Evolutionary conservation across 768 basidiomycete species (phyloP).

Genomic region (Russula foetens): DNA sequence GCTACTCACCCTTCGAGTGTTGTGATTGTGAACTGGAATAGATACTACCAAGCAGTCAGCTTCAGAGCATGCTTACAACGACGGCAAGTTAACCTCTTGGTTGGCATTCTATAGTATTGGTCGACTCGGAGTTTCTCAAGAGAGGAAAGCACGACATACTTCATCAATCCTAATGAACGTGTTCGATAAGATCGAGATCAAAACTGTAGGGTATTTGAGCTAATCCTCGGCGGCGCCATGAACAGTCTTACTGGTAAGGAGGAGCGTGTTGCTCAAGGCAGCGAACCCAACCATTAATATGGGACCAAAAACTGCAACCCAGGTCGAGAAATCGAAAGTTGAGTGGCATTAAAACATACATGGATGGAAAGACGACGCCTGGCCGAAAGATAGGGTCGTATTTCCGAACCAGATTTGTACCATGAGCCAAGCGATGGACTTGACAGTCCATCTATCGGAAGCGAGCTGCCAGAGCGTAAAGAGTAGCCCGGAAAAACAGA

Average conservation of each 20-base stretch:
- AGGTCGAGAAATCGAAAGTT: background rate
- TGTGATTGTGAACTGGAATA: constrained; percentile 79
- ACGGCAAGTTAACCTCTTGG: constrained; percentile 37
- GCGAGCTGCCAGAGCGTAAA: constrained; percentile 49
- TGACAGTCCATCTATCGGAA: constrained; percentile 32
- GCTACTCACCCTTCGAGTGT: constrained; percentile 75
- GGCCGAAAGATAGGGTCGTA: constrained; percentile 45
- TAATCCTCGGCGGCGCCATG: constrained; percentile 3
- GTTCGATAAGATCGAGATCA: constrained; percentile 88
- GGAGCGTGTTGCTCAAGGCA: constrained; percentile 67
- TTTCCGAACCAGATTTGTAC: constrained; percentile 85
- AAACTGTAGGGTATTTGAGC: constrained; percentile 30
- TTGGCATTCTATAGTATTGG: constrained; percentile 40
- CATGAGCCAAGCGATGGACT: constrained; percentile 73
- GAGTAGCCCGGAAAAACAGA: constrained; percentile 74
- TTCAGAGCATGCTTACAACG: background rate
- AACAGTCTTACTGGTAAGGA: constrained; percentile 62
- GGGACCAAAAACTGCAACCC: constrained; percentile 49
- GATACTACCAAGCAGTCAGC: constrained; percentile 40
- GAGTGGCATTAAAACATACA: background rate
- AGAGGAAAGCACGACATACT: constrained; percentile 27
- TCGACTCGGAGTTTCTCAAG: background rate
- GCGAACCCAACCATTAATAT: constrained; percentile 76
- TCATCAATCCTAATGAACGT: constrained; percentile 74
- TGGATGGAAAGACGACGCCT: constrained; percentile 38